Evolutionary conservation across 2,329 filamentous ascomycete genomes (phyloP), one percentile per base, ranked within the genome.

Genomic region (Chaetoscypha palmicola): DNA sequence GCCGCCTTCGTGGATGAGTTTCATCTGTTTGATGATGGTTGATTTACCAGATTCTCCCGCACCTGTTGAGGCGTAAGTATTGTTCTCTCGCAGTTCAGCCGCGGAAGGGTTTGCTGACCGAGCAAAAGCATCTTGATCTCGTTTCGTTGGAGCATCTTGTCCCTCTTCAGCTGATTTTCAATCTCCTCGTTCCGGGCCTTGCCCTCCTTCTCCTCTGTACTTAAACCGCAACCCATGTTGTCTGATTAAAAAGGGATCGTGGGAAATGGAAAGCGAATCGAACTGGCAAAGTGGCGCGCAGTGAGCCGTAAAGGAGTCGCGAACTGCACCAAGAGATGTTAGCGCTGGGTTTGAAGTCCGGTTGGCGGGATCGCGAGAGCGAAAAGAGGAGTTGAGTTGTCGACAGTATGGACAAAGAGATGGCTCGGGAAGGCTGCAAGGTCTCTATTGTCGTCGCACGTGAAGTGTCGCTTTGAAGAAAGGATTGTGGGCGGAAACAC

Each of bases 141-240:
- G 61, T 98, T 98, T 62, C 91, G 84, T 74, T 96, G 90, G 76
- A 94, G 85, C 86, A 97, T 86, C 72, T 94, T 94, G 66, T 98
- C 92, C 68, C 88, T 80, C 80, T 96, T 97, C 66, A 97, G 76
- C 76, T 97, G 91, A 68, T 96, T 97, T 73, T 98, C 92, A 64
- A 98, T 98, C 81, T 97, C 91, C 78, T 98, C 92, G 68, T 98
- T 97, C 61, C 92, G 84, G 76, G 89, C 87, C 86, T 96, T 97
- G 73, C 92, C 91, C 89, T 97, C 92, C 84, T 96, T 96, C 74
- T 97, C 92, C 76, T 97, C 92, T 65, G 92, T 95, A 69, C 91
- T 97, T 88, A 96, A 94, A 72, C 91, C 91, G 70, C 92, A 98
- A 81, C 92, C 92, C 92, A 98, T 98, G 62, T 75, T 89, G 83